A percentile compares a stretch with the other conserved stretches of the same genome.
Evolutionary conservation across 2,329 filamentous ascomycete species (phyloP).

Genomic region (Talaromyces funiculosus): DNA sequence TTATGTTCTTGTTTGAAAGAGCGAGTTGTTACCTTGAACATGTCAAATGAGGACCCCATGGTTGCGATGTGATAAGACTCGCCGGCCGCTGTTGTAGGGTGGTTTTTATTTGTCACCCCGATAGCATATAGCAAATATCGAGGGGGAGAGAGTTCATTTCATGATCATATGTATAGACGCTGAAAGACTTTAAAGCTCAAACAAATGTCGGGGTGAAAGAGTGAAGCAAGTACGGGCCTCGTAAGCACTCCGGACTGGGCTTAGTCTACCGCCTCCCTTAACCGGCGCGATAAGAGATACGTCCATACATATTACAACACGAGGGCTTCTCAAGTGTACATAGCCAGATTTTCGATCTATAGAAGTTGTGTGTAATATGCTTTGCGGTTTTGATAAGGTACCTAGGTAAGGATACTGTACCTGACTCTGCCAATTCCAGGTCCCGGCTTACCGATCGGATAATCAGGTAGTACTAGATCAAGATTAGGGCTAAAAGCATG

Average conservation of each 20-base stretch:
- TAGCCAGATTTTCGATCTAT: too few relatives aligned
- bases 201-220: neutral
- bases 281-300: neutral
- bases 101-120: neutral
- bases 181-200: neutral
- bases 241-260: conserved; percentile 2
- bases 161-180: neutral
- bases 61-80: neutral
- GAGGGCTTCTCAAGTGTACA: too few relatives aligned
- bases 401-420: too few relatives aligned
- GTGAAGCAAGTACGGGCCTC: neutral
- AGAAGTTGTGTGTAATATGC: too few relatives aligned
- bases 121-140: neutral
- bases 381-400: too few relatives aligned
- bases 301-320: too few relatives aligned
- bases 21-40: conserved; percentile 10
- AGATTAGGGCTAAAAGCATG: too few relatives aligned
- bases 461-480: too few relatives aligned
- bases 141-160: neutral
- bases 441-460: too few relatives aligned
- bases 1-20: neutral
- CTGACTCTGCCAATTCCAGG: too few relatives aligned
- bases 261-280: conserved; percentile 1
- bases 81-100: neutral
- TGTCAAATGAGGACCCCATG: conserved; percentile 14